Conservation (phyloP, 192 early-diverging fungal genomes). For the Backusella tarrabulga region DNA sequence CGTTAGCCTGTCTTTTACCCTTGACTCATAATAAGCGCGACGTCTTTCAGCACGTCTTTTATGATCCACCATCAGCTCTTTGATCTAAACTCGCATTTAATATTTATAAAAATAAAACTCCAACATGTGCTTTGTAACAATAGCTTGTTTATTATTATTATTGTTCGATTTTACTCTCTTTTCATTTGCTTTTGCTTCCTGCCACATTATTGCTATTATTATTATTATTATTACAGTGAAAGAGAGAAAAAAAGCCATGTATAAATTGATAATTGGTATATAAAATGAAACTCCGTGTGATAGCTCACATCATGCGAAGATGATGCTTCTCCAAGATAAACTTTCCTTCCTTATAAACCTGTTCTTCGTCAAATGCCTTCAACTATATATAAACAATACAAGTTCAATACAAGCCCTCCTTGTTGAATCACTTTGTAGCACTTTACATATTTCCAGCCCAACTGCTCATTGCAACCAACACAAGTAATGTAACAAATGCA, state of each 20-base stretch:
- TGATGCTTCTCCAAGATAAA: conserved; percentile 68
- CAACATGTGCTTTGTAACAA: not conserved
- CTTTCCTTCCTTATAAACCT: conserved; percentile 79
- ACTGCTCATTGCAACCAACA: conserved; percentile 42
- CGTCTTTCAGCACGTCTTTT: conserved; percentile 49
- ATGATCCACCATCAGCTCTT: conserved; percentile 50
- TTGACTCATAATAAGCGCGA: conserved; percentile 46
- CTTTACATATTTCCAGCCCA: conserved; percentile 68
- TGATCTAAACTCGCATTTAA: conserved; percentile 27
- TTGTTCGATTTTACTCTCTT: conserved; percentile 19
- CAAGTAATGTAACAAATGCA: conserved; percentile 71
- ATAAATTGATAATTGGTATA: not conserved
- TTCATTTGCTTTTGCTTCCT: conserved; percentile 34
- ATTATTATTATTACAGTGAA: conserved; percentile 3
- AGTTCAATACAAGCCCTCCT: not conserved
- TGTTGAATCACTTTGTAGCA: not conserved
- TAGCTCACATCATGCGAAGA: conserved; percentile 39
- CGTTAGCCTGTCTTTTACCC: conserved; percentile 14
- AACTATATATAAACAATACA: conserved; percentile 28
- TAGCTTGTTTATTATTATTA: not conserved
- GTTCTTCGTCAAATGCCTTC: conserved; percentile 58
- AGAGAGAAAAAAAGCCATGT: not conserved
- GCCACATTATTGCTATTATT: conserved; percentile 27
- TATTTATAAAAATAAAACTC: not conserved
- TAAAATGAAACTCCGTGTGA: not conserved